phyloP scores from a whole-genome alignment of 306 rosid species.

The Acacia confusa region DNA sequence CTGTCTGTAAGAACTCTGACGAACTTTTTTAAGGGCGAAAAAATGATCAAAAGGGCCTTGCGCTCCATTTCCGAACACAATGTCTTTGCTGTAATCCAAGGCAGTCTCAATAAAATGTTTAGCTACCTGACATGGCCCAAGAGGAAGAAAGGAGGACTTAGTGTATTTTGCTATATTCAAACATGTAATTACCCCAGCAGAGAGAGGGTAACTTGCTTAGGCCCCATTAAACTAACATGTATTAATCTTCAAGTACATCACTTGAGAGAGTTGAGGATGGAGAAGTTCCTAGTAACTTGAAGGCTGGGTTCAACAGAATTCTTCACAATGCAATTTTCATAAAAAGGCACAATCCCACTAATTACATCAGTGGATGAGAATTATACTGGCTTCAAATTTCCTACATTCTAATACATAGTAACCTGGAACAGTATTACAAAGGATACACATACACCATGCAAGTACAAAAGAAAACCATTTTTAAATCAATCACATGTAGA shows the following conservation, averaged over 20 bases:
- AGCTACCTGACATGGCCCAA: slow-evolving; percentile 60
- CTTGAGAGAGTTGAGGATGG: neutral
- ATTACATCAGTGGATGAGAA: neutral
- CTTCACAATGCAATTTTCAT: neutral
- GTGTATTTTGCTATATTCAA: neutral
- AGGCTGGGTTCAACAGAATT: neutral
- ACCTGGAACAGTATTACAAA: neutral
- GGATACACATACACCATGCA: neutral
- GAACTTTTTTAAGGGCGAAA: slow-evolving; percentile 51
- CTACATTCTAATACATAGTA: neutral
- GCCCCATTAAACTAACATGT: neutral
- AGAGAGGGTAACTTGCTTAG: neutral
- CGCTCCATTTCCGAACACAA: slow-evolving; percentile 77
- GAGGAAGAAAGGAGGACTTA: neutral
- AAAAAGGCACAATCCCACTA: slow-evolving; percentile 5
- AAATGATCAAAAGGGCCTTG: slow-evolving; percentile 93
- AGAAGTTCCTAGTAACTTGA: neutral
- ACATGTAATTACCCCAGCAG: neutral
- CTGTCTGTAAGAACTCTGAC: slow-evolving; percentile 44
- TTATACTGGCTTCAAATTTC: neutral
- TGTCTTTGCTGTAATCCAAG: slow-evolving; percentile 76
- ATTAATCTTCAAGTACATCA: neutral
- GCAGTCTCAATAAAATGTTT: slow-evolving; percentile 64
- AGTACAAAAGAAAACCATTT: neutral
- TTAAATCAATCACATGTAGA: neutral